Evolutionary conservation across 257 asterid genomes (phyloP).

Genomic region (Marsdenia floribunda): DNA sequence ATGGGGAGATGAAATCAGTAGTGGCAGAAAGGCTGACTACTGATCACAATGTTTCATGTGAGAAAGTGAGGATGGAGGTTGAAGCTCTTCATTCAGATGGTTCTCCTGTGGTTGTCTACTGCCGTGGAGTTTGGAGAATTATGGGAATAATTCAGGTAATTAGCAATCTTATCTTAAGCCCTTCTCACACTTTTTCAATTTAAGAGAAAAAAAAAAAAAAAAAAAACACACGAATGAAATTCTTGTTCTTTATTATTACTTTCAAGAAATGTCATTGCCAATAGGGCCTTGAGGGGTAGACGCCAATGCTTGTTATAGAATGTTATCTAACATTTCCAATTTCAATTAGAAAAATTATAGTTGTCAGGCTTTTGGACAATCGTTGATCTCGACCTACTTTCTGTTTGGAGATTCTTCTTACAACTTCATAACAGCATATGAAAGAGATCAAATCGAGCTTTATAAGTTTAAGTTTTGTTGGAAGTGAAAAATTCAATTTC

Average conservation of each 20-base stretch:
- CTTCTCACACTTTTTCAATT: neutral
- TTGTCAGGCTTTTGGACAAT: neutral
- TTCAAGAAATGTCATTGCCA: neutral
- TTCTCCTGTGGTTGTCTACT: slow-evolving; percentile 57
- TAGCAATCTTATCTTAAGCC: slow-evolving; percentile 4
- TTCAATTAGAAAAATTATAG: neutral
- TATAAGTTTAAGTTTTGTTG: neutral
- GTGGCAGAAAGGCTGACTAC: slow-evolving; percentile 87
- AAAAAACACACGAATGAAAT: neutral
- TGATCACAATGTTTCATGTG: slow-evolving; percentile 83
- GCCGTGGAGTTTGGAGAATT: slow-evolving; percentile 97
- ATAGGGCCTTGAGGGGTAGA: neutral
- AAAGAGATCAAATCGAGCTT: neutral
- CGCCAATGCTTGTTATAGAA: neutral
- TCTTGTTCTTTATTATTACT: neutral
- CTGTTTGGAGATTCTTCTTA: neutral
- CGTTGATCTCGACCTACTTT: neutral
- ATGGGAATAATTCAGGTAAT: slow-evolving; percentile 95
- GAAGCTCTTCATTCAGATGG: slow-evolving; percentile 89
- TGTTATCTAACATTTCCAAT: neutral
- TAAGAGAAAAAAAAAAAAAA: no score
- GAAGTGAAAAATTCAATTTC: neutral
- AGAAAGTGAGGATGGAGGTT: slow-evolving; percentile 82
- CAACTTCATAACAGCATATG: neutral
- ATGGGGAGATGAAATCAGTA: slow-evolving; percentile 52